Evolutionary conservation across 495 filamentous ascomycete species (phyloP).

Genomic region (Penicillium longicatenatum): DNA sequence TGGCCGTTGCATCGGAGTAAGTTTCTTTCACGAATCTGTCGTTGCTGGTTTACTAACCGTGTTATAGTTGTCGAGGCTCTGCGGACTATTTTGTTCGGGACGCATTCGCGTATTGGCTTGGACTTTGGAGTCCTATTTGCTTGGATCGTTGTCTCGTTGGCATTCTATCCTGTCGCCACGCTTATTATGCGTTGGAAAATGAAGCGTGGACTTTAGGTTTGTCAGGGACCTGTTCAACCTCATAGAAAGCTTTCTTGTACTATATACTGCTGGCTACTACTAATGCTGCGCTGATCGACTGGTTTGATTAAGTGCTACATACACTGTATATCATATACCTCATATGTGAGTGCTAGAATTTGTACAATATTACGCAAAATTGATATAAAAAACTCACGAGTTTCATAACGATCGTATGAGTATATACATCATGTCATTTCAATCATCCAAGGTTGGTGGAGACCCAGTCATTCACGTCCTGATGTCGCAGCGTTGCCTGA

Average conservation of each 20-base stretch:
- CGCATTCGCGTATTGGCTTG: slow-evolving; percentile 61
- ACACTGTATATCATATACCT: background rate
- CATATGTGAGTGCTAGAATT: background rate
- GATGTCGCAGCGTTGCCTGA: too few relatives aligned
- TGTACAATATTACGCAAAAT: background rate
- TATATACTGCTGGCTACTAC: too few relatives aligned
- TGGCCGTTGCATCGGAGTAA: slow-evolving; percentile 69
- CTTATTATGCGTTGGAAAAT: slow-evolving; percentile 61
- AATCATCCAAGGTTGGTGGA: too few relatives aligned
- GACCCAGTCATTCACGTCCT: background rate
- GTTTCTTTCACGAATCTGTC: slow-evolving; percentile 13
- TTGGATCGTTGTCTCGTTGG: slow-evolving; percentile 59
- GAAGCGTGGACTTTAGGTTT: slow-evolving; percentile 30
- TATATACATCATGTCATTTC: background rate
- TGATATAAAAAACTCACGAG: background rate
- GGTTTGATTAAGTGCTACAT: too few relatives aligned
- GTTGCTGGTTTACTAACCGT: slow-evolving; percentile 11
- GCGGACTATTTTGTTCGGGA: slow-evolving; percentile 63
- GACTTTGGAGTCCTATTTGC: slow-evolving; percentile 65
- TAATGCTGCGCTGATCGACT: too few relatives aligned
- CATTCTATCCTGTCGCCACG: slow-evolving; percentile 62
- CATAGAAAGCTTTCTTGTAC: background rate
- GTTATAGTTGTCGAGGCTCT: slow-evolving; percentile 60
- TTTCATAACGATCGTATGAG: background rate
- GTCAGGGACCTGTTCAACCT: background rate